Evolutionary conservation across 73 alveolate genomes (phyloP).

Genomic region (Paramecium primaurelia): DNA sequence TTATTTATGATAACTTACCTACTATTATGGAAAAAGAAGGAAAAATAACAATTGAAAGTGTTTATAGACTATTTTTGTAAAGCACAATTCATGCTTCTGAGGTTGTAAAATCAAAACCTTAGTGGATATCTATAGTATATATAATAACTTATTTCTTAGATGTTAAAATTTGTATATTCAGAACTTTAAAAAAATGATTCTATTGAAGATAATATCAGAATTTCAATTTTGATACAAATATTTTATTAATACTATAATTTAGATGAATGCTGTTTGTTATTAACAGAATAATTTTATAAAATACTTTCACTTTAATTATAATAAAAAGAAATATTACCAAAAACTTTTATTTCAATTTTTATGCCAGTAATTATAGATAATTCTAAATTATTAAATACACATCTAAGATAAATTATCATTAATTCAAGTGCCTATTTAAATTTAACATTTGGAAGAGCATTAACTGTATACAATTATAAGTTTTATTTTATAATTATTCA

Average conservation of each 20-base stretch:
- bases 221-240: neutral
- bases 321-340: neutral
- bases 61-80: neutral
- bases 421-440: neutral
- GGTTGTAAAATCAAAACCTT: neutral
- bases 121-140: neutral
- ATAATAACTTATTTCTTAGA: neutral
- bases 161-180: neutral
- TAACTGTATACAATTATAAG: constrained; percentile 9
- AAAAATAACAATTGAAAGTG: neutral
- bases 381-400: neutral
- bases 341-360: neutral
- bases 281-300: neutral
- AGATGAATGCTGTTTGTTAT: neutral
- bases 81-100: neutral
- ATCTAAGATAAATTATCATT: neutral
- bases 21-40: neutral
- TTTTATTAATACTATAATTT: neutral
- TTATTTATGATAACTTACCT: neutral
- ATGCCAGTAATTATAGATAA: constrained; percentile 20
- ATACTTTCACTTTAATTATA: neutral
- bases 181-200: neutral
- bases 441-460: neutral
- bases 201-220: neutral
- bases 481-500: neutral